These are phyloP conservation scores for Ceratobasidium sp. DNA, from an alignment of 1,284 basidiomycete genomes.

Conservation along the genomic window DNA sequence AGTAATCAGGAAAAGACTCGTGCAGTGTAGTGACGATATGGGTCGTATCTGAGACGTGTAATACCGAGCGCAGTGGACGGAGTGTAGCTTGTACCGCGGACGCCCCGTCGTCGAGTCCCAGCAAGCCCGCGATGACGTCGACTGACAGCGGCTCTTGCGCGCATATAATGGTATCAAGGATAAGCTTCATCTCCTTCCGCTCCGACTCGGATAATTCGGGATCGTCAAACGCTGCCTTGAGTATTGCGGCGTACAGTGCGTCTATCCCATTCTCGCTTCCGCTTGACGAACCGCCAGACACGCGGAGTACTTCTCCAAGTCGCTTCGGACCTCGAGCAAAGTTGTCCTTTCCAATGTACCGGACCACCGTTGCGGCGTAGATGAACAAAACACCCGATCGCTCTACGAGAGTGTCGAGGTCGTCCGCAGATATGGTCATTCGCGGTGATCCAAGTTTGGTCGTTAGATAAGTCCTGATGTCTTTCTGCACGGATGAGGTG, in stretches of 20 bases:
- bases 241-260: background rate
- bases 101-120: background rate
- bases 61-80: background rate
- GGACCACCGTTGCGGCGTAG: slow-evolving; percentile 2
- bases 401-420: too few species aligned
- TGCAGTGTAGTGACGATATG: slow-evolving; percentile 16
- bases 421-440: too few species aligned
- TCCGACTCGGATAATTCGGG: too few species aligned
- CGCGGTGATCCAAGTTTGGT: background rate
- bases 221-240: too few species aligned
- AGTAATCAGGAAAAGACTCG: slow-evolving; percentile 6
- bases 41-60: background rate
- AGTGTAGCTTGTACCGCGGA: background rate
- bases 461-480: slow-evolving; percentile 12
- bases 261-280: background rate
- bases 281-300: background rate
- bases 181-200: too few species aligned
- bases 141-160: background rate
- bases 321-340: background rate
- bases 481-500: background rate
- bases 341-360: background rate
- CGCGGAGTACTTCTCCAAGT: background rate
- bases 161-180: too few species aligned
- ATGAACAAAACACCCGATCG: too few species aligned
- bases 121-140: background rate